Base-by-base conservation (phyloP, 1,284 basidiomycete genomes). In the Violaceomyces palustris region DNA sequence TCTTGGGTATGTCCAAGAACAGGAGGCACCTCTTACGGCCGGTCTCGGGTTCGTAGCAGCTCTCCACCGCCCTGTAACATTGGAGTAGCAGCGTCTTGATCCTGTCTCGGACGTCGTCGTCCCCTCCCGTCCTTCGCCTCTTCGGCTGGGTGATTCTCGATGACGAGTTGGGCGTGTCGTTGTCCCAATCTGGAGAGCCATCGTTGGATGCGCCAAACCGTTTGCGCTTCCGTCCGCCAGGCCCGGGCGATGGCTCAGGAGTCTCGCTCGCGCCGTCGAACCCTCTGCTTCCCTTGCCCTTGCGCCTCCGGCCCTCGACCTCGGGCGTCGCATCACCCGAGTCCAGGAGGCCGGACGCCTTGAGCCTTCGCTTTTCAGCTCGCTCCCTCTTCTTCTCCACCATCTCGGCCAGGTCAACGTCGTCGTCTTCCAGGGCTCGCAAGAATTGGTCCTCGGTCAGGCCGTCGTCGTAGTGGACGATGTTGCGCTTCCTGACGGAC, bases 391-490 rank as follows among this genome's bases (percentile, higher is more conserved):
- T 74, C 45, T 63, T 61, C 50, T 72, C 73, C 10, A 72, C 72
- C 24, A 74, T 67, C 15, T 73, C 69, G 35, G 55, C 51, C 33
- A 91, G 75, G 70, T 93, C 89, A 30, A 78, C 77, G 42, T 89
- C 87, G 29, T 87, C 87, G 28, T 89, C 87, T 68, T 89, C 87
- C 42, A 94, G 75, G 26, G 89, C 88, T n/a, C 68, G 60, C 34
- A 74, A 39, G 56, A 72, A 97, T 64, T 93, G 86, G 70, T 96
- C 91, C 67, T 97, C 92, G 42, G 84, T 86, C 39, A 97, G 79
- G 15, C 91, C 92, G 71, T 97, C 93, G 55, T 88, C 92, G 74
- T 98, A 98, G 70, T 84, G 86, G 44, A 98, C 89, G 24, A 86
- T 81, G 46, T 83, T 82, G 46, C 93, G 81, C 69, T 88, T 85